Evolutionary conservation across 257 asterid species (phyloP), one percentile per base, ranked within the genome.

Genomic region (Gentiana macrophylla): DNA sequence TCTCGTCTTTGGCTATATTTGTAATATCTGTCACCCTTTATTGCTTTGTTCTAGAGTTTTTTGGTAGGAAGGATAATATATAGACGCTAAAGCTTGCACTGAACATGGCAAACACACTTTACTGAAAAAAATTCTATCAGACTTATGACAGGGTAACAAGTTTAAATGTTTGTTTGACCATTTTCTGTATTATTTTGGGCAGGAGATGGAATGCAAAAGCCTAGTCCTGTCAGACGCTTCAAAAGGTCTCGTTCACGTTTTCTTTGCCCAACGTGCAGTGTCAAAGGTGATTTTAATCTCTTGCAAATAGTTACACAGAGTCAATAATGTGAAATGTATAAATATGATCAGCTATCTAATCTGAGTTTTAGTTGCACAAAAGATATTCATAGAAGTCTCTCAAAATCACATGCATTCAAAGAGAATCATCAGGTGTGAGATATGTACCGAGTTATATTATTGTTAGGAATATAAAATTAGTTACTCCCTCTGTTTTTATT

Each of bases 241-340:
- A 15, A 92, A 74, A 77, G 97, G 91, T 72, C 93, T 92, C 47
- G 88, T 88, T 68, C 97, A 92, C 70, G 80, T 87, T 15, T 92
- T 88, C 75, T 88, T 92, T 59, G 70, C 97, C 59, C 97, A 83
- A 72, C 80, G 97, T 71, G 72, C 89, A 61, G 82, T 95, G 44
- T 62, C 81, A 11, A 88, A 92, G 99, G 99, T 92, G 79, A 47
- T 59, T 11, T 50, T 48, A 49, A 46, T 57, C 6, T 51, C 24
- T 52, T 35, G 11, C 36, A 44, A 49, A 41, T 8, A 65, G 56
- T 10, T 51, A 53, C 3, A 10, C 13, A 47, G 5, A 44, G 52
- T 35, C 65, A 55, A 37, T 47, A 45, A 3, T 54, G 15, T 24
- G 8, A 52, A 51, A 37, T 48, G 35, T 34, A 11, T 3, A 55